These are phyloP conservation scores for Wakefieldia striispora DNA, from an alignment of 768 basidiomycete species.

Conservation along the genomic window DNA sequence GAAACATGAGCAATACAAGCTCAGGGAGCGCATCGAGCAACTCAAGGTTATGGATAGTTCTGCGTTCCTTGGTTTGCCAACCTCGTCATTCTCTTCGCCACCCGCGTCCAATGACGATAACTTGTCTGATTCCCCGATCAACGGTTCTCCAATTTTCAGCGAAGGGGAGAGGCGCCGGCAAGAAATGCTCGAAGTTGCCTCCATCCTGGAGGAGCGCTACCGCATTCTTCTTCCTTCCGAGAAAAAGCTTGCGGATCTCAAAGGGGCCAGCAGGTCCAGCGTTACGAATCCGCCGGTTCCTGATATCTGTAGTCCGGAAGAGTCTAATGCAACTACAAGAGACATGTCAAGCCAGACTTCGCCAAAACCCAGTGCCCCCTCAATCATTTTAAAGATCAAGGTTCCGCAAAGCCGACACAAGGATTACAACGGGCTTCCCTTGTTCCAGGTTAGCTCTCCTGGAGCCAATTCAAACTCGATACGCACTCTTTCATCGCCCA, in stretches of 20 bases:
- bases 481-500: constrained; percentile 15
- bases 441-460: constrained; percentile 15
- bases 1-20: constrained; percentile 88
- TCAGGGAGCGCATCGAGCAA: constrained; percentile 86
- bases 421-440: constrained; percentile 8
- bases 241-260: constrained; percentile 39
- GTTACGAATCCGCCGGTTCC: constrained; percentile 12
- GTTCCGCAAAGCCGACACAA: constrained; percentile 29
- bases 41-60: constrained; percentile 68
- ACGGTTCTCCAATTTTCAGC: constrained; percentile 37
- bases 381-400: constrained; percentile 36
- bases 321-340: constrained; percentile 4
- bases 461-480: constrained; percentile 11
- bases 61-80: constrained; percentile 64
- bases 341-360: constrained; percentile 12
- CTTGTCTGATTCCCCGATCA: constrained; percentile 35
- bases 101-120: constrained; percentile 23
- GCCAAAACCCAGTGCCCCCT: constrained; percentile 17
- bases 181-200: constrained; percentile 73
- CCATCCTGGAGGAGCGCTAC: constrained; percentile 68
- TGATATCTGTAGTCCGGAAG: constrained; percentile 18
- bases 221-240: constrained; percentile 71
- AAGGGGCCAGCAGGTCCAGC: constrained; percentile 18
- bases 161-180: constrained; percentile 76
- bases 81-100: constrained; percentile 50